A percentile compares a stretch with the other conserved stretches of the same genome.
Evolutionary conservation across 768 basidiomycete species (phyloP).

Genomic region (Mycena amicta): DNA sequence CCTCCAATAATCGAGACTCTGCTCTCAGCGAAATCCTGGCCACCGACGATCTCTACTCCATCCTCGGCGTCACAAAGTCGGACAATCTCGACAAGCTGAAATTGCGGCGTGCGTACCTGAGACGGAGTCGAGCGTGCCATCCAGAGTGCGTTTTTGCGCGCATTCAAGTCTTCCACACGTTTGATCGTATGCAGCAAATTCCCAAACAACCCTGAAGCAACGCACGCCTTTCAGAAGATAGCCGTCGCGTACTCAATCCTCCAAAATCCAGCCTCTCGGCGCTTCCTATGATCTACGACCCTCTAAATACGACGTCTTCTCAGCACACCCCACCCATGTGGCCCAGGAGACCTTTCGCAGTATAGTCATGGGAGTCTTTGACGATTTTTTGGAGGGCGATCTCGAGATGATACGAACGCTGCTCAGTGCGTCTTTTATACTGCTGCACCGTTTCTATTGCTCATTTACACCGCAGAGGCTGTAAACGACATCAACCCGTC

Average conservation of each 20-base stretch:
- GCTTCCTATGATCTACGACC: conserved; percentile 67
- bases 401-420: conserved; percentile 81
- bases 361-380: conserved; percentile 74
- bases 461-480: too few species aligned
- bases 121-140: conserved; percentile 75
- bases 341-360: conserved; percentile 81
- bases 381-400: conserved; percentile 85
- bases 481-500: conserved; percentile 82
- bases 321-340: conserved; percentile 51
- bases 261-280: conserved; percentile 68
- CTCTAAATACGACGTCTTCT: conserved; percentile 55
- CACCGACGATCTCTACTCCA: conserved; percentile 69
- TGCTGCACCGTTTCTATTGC: too few species aligned
- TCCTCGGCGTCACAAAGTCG: conserved; percentile 64
- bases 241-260: conserved; percentile 83
- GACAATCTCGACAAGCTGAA: conserved; percentile 57
- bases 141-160: conserved; percentile 69
- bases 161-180: not conserved
- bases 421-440: too few species aligned
- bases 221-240: conserved; percentile 84
- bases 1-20: conserved; percentile 23
- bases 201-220: conserved; percentile 74
- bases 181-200: conserved; percentile 62
- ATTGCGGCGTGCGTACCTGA: conserved; percentile 75
- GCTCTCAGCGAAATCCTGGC: conserved; percentile 58